Evolutionary conservation across 2,329 filamentous ascomycete species (phyloP), one percentile per base, ranked within the genome.

Genomic region (Daldinia sp.): DNA sequence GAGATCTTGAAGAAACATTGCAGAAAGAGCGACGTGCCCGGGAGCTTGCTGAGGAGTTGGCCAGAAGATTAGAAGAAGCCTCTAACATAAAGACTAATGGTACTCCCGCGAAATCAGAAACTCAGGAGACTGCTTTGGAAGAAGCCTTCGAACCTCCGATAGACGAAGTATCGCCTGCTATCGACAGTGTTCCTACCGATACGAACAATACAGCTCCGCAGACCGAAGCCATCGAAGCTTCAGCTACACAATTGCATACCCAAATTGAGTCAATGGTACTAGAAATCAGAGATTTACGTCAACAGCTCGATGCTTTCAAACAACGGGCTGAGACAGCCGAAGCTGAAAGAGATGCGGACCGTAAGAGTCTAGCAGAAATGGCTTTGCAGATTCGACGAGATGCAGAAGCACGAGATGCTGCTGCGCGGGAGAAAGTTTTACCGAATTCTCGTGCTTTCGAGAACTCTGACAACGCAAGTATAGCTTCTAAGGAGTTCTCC

Each of bases 321-420:
- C 83, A 88, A 63, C 89, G 93, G 33, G 94, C 94, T 7, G 92
- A 97, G 78, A 86, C 84, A 65, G 94, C 94, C 3, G 95, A 98
- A 78, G 83, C 87, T 7, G 94, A 97, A 74, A 88, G 91, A 51
- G 89, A 91, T 61, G 85, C 88, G 46, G 89, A 90, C 60, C 89
- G 91, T 61, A 90, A 92, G 78, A 91, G 91, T 1, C 82, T 99
- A 50, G 90, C 92, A 0, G 93, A 97, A 77, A 96, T 98, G 93
- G 90, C 98, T 12, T 85, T 93, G 74, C 90, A 91, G 72, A 91
- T 98, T 63, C 89, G 94, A 60, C 86, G 84, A 74, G 90, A 94
- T 73, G 89, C 90, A 73, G 88, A 87, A 72, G 85, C 83, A 33
- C 81, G 78, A 70, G 82, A 81, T 72, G 81, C 80, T 35, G 82